A percentile compares a stretch with the other conserved stretches of the same genome.
These are phyloP conservation scores for Dipodascus geniculatus DNA, from an alignment of 805 yeast genomes.

Conservation along the genomic window DNA sequence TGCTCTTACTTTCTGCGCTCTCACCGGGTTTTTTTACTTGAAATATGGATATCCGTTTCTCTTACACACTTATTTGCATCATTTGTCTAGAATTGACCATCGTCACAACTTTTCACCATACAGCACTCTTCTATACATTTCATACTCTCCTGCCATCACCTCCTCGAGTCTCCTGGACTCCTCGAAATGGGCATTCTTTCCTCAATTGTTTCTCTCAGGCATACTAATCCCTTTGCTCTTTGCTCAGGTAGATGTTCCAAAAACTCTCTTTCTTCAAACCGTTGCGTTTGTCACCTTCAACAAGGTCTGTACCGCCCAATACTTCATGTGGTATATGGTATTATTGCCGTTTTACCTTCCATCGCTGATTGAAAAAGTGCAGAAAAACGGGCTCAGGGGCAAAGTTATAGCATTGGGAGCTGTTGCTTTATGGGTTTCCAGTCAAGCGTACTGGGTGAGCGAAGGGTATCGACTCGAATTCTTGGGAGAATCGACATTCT, in stretches of 20 bases:
- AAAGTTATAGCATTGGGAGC: constrained; percentile 19
- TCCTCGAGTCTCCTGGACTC: constrained; percentile 18
- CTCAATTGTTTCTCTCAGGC: constrained; percentile 58
- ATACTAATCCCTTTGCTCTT: constrained; percentile 45
- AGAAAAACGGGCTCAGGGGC: constrained; percentile 4
- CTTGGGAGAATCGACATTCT: constrained; percentile 54
- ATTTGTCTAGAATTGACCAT: constrained; percentile 74
- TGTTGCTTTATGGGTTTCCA: constrained; percentile 46
- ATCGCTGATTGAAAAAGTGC: constrained; percentile 21
- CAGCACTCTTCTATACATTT: constrained; percentile 47
- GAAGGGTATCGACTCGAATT: constrained; percentile 77
- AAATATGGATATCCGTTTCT: constrained; percentile 67
- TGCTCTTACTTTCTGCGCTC: constrained; percentile 30
- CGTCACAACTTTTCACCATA: constrained; percentile 90
- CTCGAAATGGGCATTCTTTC: constrained; percentile 63
- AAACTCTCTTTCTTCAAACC: constrained; percentile 63
- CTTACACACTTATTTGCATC: constrained; percentile 71
- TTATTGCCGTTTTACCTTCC: constrained; percentile 65
- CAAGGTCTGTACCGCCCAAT: constrained; percentile 87
- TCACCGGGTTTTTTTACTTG: constrained; percentile 51
- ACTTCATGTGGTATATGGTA: constrained; percentile 88
- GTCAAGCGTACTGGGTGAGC: constrained; percentile 70
- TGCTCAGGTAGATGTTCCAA: constrained; percentile 32
- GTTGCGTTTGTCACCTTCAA: constrained; percentile 67
- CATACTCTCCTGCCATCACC: constrained; percentile 18